Percentiles rank a stretch among this genome's conserved stretches.
Conservation (phyloP, 352 stramenopile species). For the Pythium scleroteichum region DNA sequence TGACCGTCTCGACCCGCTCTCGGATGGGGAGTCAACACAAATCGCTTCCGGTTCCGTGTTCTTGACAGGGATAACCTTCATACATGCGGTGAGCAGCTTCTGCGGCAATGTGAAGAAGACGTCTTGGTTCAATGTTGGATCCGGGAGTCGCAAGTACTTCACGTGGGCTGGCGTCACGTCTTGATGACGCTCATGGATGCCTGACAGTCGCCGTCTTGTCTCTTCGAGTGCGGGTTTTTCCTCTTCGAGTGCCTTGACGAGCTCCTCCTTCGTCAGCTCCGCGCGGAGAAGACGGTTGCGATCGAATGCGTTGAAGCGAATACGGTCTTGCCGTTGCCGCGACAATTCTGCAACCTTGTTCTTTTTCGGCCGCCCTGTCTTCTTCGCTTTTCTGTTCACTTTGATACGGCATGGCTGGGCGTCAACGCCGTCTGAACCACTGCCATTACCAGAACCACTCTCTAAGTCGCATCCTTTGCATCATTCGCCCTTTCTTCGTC, state of each 20-base stretch:
- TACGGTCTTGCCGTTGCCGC: neutral
- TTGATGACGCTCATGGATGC: neutral
- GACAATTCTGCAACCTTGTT: neutral
- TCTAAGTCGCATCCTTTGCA: no score
- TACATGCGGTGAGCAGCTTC: constrained; percentile 20
- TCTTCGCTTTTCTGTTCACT: constrained; percentile 7
- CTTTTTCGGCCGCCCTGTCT: constrained; percentile 6
- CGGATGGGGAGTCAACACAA: neutral
- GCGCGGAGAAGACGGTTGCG: neutral
- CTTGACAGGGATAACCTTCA: neutral
- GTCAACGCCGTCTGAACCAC: neutral
- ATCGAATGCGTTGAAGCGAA: constrained; percentile 14
- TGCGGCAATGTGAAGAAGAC: constrained; percentile 20
- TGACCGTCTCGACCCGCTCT: no score
- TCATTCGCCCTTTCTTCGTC: neutral
- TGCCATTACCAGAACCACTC: neutral
- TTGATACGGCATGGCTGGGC: neutral
- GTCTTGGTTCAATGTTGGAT: constrained; percentile 25
- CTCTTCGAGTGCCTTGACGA: constrained; percentile 4
- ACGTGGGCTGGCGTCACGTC: neutral
- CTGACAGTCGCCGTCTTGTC: neutral
- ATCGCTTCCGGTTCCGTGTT: constrained; percentile 8
- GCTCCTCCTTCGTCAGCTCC: constrained; percentile 14
- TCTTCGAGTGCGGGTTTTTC: constrained; percentile 9
- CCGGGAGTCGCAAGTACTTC: neutral